Evolutionary conservation across 2,329 filamentous ascomycete genomes (phyloP).

Genomic region (Gnomoniopsis smithogilvyi): DNA sequence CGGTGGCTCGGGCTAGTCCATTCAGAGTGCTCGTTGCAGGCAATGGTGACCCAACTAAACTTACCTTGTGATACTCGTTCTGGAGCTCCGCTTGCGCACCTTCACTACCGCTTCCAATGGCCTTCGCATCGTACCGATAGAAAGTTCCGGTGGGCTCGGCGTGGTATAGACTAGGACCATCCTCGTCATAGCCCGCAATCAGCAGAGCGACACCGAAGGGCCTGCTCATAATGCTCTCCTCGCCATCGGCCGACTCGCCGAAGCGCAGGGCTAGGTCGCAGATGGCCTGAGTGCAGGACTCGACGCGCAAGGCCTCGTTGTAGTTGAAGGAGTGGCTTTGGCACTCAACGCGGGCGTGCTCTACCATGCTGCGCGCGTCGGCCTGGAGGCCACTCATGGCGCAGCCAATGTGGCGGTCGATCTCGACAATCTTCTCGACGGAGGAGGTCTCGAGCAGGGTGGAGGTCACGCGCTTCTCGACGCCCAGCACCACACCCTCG

Average conservation of each 20-base stretch:
- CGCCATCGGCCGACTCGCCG: constrained; percentile 93
- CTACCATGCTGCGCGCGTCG: constrained; percentile 95
- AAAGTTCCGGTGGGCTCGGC: constrained; percentile 97
- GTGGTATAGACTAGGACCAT: constrained; percentile 95
- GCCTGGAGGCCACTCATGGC: constrained; percentile 98
- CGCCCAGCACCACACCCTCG: constrained; percentile 91
- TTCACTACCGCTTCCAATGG: constrained; percentile 95
- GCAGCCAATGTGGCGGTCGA: constrained; percentile 97
- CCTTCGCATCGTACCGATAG: constrained; percentile 98
- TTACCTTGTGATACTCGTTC: constrained; percentile 93
- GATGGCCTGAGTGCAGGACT: constrained; percentile 98
- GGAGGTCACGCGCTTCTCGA: constrained; percentile 98
- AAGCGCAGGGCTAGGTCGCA: constrained; percentile 95
- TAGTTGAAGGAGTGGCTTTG: constrained; percentile 99
- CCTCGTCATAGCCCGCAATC: constrained; percentile 96
- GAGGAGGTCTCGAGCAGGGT: constrained; percentile 96
- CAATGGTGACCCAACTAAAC: constrained; percentile 13
- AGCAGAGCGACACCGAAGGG: constrained; percentile 95
- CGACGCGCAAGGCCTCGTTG: constrained; percentile 88
- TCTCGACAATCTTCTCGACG: constrained; percentile 99
- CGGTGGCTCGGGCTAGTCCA: neutral
- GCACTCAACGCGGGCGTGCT: constrained; percentile 95
- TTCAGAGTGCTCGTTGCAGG: neutral
- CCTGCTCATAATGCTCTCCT: constrained; percentile 97
- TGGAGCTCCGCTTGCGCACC: constrained; percentile 97